phyloP scores from a whole-genome alignment of 1,284 basidiomycete genomes.

The Cutaneotrichosporon sp. region DNA sequence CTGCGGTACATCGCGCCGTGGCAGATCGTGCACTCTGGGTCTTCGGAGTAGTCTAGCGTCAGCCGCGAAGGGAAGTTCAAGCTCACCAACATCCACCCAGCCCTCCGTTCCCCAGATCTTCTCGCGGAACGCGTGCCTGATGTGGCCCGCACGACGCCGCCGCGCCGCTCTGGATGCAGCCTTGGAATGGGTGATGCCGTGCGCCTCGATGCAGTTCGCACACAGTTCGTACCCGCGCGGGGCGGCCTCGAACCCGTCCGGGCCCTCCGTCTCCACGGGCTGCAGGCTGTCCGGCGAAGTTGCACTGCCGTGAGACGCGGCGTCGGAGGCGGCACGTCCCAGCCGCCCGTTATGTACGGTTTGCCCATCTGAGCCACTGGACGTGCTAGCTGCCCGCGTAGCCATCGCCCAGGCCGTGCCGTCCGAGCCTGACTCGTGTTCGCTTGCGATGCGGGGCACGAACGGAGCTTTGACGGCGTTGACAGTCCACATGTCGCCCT shows the following conservation, averaged over 20 bases:
- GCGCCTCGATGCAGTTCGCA: conserved; percentile 68
- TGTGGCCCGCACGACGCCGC: conserved; percentile 54
- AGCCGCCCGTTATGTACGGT: conserved; percentile 28
- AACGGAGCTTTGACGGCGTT: conserved; percentile 36
- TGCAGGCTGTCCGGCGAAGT: conserved; percentile 21
- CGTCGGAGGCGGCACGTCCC: conserved; percentile 27
- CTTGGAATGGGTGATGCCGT: conserved; percentile 70
- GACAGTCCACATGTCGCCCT: conserved; percentile 55
- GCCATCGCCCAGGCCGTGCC: conserved; percentile 23
- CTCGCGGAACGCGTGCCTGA: conserved; percentile 78
- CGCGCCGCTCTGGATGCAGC: conserved; percentile 33
- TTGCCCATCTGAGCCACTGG: conserved; percentile 8
- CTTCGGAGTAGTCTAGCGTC: conserved; percentile 59
- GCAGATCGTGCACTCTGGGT: conserved; percentile 73
- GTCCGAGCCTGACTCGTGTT: not conserved
- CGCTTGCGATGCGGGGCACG: conserved; percentile 1
- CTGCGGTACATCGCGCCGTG: conserved; percentile 61
- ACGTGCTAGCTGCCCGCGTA: not conserved
- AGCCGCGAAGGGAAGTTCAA: not conserved
- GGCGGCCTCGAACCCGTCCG: conserved; percentile 10
- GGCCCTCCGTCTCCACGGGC: not conserved
- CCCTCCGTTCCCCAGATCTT: conserved; percentile 75
- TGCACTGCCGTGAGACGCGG: conserved; percentile 25
- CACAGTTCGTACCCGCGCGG: conserved; percentile 77
- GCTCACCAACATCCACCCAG: conserved; percentile 82